Base-by-base conservation (phyloP, 2,329 filamentous ascomycete species). In the Fusarium fracticaudum region DNA sequence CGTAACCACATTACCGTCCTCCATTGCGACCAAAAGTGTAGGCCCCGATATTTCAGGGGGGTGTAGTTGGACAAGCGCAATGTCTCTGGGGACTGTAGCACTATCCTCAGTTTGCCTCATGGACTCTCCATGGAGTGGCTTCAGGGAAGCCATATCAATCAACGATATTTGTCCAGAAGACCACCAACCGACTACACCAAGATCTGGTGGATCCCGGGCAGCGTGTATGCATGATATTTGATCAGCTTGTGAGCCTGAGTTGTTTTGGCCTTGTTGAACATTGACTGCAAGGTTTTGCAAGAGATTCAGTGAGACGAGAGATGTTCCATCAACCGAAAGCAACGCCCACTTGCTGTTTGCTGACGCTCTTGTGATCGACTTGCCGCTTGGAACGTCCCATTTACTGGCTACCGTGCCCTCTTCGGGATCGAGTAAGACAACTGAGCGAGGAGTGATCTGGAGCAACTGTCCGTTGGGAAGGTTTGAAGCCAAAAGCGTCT, bases 161-260 rank as follows among this genome's bases (percentile, higher is more conserved):
- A 98, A 86, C 1, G 93, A 92, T 33, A 98, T 88, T 17, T 90
- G 90, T 11, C 94, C 93, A n/a, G 92, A 91, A 71, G 93, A 91
- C 91, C 96, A 98, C 83, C 97, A 96, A 4, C 95, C 95, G 22
- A 96, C 88, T 35, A 98, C 91, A 64, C 93, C 96, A 38, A 94
- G 85, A 55, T 89, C 86, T 9, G 87, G 85, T 20, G 92, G 84
- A 41, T 89, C 86, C 8, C 89, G 85, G 0, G 95, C 91, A 4
- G 96, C 88, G 53, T 96, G 91, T 15, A 98, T 87, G 77, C 95
- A 97, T 6, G 96, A 94, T 40, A 98, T 90, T 80, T 98, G 94
- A 73, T 94, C 93, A 20, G 71, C 65, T 37, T 79, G 74, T 11
- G 79, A 77, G n/a, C 45, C 50, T 20, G 76, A 64, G 40, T 91